Conservation (phyloP, 2,329 filamentous ascomycete species). For the Venturia carpophila region DNA sequence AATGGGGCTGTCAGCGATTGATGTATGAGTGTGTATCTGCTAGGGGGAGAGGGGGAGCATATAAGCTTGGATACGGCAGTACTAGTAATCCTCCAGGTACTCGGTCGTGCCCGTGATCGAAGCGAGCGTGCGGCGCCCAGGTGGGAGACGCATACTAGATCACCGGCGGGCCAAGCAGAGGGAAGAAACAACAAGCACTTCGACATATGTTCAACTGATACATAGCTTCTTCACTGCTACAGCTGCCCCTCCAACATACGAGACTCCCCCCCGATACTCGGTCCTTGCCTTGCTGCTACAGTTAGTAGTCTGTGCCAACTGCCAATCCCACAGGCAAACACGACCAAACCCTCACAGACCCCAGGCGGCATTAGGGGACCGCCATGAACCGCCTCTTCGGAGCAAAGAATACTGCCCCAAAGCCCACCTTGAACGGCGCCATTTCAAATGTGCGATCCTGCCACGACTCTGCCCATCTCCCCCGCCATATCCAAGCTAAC, state of each 20-base stretch:
- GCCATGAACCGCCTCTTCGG: constrained; percentile 94
- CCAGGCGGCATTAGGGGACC: not conserved
- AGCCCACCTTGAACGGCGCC: constrained; percentile 77
- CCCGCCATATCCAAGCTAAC: constrained; percentile 19
- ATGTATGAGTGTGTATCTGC: not conserved
- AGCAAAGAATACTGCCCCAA: constrained; percentile 75
- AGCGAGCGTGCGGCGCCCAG: no score
- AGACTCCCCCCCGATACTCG: not conserved
- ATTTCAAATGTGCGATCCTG: constrained; percentile 61
- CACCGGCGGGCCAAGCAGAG: not conserved
- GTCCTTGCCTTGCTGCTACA: not conserved
- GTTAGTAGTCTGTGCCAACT: not conserved
- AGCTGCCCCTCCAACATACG: not conserved
- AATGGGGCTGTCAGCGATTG: not conserved
- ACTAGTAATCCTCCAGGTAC: no score
- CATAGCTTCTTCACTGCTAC: no score
- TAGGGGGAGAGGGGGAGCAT: not conserved
- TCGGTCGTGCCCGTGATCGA: not conserved
- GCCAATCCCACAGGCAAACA: constrained; percentile 1
- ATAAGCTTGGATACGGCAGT: not conserved
- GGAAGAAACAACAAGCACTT: not conserved
- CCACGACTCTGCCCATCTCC: constrained; percentile 24
- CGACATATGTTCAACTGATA: not conserved
- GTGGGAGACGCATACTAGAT: no score
- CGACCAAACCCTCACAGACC: not conserved